A percentile compares a stretch with the other conserved stretches of the same genome.
phyloP scores from a whole-genome alignment of 1,139 yeast species.

The Kodamaea sp. region DNA sequence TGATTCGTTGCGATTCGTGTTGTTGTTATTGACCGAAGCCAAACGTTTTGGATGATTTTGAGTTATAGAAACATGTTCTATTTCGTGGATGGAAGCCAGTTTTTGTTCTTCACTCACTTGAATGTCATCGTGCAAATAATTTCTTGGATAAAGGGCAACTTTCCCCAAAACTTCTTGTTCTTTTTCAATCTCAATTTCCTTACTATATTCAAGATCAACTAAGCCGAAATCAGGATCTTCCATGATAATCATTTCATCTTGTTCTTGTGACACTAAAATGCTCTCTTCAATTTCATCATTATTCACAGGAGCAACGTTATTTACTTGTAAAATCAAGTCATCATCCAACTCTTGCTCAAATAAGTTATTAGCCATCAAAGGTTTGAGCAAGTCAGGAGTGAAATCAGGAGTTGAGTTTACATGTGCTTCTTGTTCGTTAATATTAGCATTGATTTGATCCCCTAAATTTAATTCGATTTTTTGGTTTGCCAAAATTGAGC shows the following conservation, averaged over 20 bases:
- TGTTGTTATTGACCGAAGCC: not conserved
- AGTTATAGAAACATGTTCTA: not conserved
- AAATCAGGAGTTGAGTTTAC: constrained; percentile 5
- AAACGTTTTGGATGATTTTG: not conserved
- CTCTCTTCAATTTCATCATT: constrained; percentile 8
- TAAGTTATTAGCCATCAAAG: constrained; percentile 19
- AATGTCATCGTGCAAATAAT: not conserved
- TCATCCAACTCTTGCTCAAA: constrained; percentile 15
- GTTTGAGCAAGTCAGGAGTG: constrained; percentile 24
- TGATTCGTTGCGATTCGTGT: not conserved
- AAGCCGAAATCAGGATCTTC: constrained; percentile 3
- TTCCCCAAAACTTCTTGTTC: constrained; percentile 14
- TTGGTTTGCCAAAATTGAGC: constrained; percentile 5
- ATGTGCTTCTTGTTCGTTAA: not conserved
- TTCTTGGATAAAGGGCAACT: constrained; percentile 8
- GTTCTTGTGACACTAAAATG: not conserved
- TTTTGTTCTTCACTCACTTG: too few species aligned
- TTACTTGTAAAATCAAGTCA: constrained; percentile 7
- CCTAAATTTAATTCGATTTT: too few species aligned
- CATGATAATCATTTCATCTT: constrained; percentile 1
- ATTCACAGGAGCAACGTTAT: constrained; percentile 5
- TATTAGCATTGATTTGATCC: too few species aligned
- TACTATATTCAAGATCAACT: constrained; percentile 8
- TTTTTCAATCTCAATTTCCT: constrained; percentile 9
- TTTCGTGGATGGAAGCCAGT: too few species aligned